These are phyloP conservation scores for Botrytis tulipae DNA, from an alignment of 2,329 filamentous ascomycete species.

Conservation along the genomic window DNA sequence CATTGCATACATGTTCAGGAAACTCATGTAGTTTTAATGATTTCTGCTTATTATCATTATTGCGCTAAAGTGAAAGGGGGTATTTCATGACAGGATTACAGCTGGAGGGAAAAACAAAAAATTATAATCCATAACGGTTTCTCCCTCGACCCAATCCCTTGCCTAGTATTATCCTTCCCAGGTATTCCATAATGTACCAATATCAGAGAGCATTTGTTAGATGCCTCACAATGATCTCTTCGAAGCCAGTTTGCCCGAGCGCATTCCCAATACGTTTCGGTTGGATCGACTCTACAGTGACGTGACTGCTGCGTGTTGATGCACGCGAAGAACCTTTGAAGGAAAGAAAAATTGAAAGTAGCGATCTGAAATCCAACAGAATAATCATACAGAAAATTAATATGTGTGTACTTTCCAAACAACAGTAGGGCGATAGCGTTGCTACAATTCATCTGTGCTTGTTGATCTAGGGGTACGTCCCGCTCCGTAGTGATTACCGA, in stretches of 20 bases:
- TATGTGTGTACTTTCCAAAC: not conserved
- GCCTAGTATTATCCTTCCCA: not conserved
- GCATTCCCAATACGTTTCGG: not conserved
- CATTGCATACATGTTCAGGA: not conserved
- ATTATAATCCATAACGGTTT: not conserved
- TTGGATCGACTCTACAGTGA: not conserved
- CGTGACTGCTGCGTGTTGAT: not conserved
- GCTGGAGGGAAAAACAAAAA: not conserved
- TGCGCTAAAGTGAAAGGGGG: not conserved
- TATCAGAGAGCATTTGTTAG: not conserved
- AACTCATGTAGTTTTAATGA: not conserved
- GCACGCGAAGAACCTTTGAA: not conserved
- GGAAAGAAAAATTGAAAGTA: not conserved
- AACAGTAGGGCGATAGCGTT: not conserved
- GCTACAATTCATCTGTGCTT: constrained; percentile 12
- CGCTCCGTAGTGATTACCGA: not conserved
- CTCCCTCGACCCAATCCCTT: not conserved
- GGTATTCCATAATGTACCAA: not conserved
- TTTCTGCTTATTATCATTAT: not conserved
- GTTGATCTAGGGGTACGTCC: not conserved
- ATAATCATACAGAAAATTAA: not conserved
- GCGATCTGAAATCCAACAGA: not conserved
- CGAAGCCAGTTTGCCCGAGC: not conserved
- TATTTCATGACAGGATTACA: not conserved
- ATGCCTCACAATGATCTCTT: not conserved